phyloP scores from a whole-genome alignment of 129 eudicot species.

The Pulicaria dysenterica region DNA sequence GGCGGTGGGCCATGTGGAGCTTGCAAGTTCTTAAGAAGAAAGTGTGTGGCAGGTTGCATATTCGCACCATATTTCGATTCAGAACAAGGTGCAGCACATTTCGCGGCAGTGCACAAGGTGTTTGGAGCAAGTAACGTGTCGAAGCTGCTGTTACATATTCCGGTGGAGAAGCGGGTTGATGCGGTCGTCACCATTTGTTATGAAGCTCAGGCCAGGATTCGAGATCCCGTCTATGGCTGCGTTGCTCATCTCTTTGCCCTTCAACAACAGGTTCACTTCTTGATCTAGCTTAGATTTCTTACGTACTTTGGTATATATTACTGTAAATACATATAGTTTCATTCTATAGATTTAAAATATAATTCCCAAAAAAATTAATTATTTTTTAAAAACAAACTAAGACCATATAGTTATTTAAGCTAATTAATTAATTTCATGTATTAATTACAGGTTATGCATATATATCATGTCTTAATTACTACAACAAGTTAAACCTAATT shows the following conservation, averaged over 20 bases:
- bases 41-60: constrained; percentile 73
- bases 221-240: constrained; percentile 83
- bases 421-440: no score
- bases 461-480: no score
- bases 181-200: constrained; percentile 84
- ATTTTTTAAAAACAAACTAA: no score
- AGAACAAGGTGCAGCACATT: constrained; percentile 81
- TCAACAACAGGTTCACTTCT: constrained; percentile 67
- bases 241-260: constrained; percentile 79
- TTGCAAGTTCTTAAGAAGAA: constrained; percentile 80
- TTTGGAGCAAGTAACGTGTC: constrained; percentile 88
- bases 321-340: no score
- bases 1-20: constrained; percentile 90
- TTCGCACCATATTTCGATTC: constrained; percentile 88
- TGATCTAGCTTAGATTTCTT: no score
- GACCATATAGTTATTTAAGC: no score
- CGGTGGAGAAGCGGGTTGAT: constrained; percentile 67
- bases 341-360: no score
- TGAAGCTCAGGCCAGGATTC: constrained; percentile 73
- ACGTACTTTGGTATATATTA: no score
- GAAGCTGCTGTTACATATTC: constrained; percentile 61
- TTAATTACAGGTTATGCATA: no score
- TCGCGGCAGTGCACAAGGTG: constrained; percentile 85
- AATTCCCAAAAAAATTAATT: no score
- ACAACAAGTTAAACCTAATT: no score